Percentiles rank a stretch among this genome's conserved stretches.
These are phyloP conservation scores for Colletotrichum karsti DNA, from an alignment of 2,329 filamentous ascomycete species.

Conservation along the genomic window DNA sequence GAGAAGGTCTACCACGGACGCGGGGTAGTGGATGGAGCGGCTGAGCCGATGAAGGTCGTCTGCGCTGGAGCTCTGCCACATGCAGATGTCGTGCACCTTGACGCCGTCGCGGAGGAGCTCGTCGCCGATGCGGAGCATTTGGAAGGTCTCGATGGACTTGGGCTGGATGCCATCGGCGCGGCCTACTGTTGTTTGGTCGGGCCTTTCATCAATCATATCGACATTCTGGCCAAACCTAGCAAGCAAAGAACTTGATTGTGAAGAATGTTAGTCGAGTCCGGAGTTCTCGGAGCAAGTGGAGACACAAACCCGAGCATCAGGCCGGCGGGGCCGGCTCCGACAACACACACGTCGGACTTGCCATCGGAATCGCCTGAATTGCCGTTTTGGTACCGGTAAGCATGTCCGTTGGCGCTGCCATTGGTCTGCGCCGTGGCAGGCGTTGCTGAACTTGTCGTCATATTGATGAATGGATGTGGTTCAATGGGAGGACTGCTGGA, in stretches of 20 bases:
- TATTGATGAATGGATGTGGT: background rate
- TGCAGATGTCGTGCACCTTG: slow-evolving; percentile 40
- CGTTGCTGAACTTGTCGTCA: slow-evolving; percentile 3
- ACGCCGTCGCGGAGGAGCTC: slow-evolving; percentile 11
- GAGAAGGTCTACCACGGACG: slow-evolving; percentile 39
- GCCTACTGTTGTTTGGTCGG: slow-evolving; percentile 3
- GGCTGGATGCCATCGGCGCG: slow-evolving; percentile 19
- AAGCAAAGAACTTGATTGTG: background rate
- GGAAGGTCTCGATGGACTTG: slow-evolving; percentile 18
- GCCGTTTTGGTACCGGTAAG: background rate
- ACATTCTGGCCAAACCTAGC: slow-evolving; percentile 18
- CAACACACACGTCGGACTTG: slow-evolving; percentile 16
- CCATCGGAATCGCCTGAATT: background rate
- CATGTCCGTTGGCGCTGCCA: background rate
- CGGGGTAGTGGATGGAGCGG: slow-evolving; percentile 28
- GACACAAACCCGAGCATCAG: slow-evolving; percentile 21
- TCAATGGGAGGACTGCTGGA: too few relatives aligned
- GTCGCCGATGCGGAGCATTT: slow-evolving; percentile 14
- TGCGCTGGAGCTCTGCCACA: slow-evolving; percentile 10
- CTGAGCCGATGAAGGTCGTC: slow-evolving; percentile 35
- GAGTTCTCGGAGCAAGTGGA: background rate
- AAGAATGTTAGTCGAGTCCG: background rate
- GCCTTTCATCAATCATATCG: slow-evolving; percentile 7
- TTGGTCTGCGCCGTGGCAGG: background rate
- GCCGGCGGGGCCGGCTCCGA: slow-evolving; percentile 19